Evolutionary conservation across 2,329 filamentous ascomycete species (phyloP), one percentile per base, ranked within the genome.

Genomic region (Fusarium praegraminearum): DNA sequence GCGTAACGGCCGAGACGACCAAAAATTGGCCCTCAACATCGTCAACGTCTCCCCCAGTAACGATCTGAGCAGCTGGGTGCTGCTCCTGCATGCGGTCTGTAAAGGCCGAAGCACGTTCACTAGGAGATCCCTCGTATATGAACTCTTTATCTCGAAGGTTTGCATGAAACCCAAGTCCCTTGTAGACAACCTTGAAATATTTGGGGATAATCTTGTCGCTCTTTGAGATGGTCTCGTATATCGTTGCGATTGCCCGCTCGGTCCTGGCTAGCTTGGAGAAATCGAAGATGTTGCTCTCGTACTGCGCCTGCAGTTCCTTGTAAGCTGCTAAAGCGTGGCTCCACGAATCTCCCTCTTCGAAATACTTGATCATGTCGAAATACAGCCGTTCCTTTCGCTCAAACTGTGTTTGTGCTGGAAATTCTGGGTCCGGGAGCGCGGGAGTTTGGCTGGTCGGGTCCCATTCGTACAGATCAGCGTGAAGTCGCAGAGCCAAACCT

Each of bases 341-440:
- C 95, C 95, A 98, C 1, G 93, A 93, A 77, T 93, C 91, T n/a
- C 94, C 94, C 64, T 97, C 93, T 76, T 98, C 95, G 70, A 96
- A 98, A 77, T 95, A 87, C 78, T 94, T 94, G 78, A 98, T 97
- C 86, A 98, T 97, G 71, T 94, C 89, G 75, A 98, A 97, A 80
- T 97, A 98, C 51, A 98, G 87, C 38, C 89, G 87, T 80, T 98
- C 96, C 78, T 97, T 97, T 40, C 95, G 90, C 74, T 98, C 95
- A 75, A 98, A 98, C 2, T 93, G 89, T 1, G 91, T 91, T 78
- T 98, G 95, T 12, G 90, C 86, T 0, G 93, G 92, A 77, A 97
- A 91, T n/a, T 85, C 81, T 0, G 94, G 94, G 46, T 94, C 94
- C 1, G 83, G 76, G 12, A 97, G 81, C 2, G 91, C 87, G 1